Evolutionary conservation across 164 flowering plant genomes (phyloP), one percentile per base, ranked within the genome.

Genomic region (Akebia trifoliata): DNA sequence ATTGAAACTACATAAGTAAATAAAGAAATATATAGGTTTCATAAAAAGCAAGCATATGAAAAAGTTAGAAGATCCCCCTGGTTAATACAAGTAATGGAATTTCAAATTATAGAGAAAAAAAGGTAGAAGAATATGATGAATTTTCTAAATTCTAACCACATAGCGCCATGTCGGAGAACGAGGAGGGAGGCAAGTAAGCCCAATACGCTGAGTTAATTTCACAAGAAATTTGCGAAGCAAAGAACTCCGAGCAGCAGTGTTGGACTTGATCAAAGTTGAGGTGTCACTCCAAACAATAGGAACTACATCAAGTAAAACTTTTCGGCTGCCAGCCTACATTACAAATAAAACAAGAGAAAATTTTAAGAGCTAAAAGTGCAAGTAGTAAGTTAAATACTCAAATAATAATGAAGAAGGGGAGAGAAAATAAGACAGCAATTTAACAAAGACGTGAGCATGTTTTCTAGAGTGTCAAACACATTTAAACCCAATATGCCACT

Each of bases 181-280:
- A 66, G 62, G 83, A 62, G 97, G 97, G 50, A 93, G 79, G 74
- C 85, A 80, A 68, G 78, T 72, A 47, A 87, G 78, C 56, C 92
- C 99, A 57, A 90, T 70, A 35, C 99, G 74, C 61, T 93, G 96
- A 29, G 83, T 74, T 57, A 90, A 76, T 70, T 93, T 90, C 71
- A 93, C 63, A 64, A 93, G 63, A 73, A 79, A 81, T 66, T 93
- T 93, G 53, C 97, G 92, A 60, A 90, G 95, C 63, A 93, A 71
- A 65, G 97, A 75, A 83, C 95, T 93, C 49, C 81, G 78, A 57
- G 73, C 70, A 32, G 89, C 92, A 70, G 60, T 65, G 15, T 60
- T 56, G 17, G 96, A 85, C 69, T 82, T 90, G 51, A 75, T 65
- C 69, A 93, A 70, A 29, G 50, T 45, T 21, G 87, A 82, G 25